A percentile compares a stretch with the other conserved stretches of the same genome.
Conservation (phyloP, 2,329 filamentous ascomycete species). For the Epichloe baconii region DNA sequence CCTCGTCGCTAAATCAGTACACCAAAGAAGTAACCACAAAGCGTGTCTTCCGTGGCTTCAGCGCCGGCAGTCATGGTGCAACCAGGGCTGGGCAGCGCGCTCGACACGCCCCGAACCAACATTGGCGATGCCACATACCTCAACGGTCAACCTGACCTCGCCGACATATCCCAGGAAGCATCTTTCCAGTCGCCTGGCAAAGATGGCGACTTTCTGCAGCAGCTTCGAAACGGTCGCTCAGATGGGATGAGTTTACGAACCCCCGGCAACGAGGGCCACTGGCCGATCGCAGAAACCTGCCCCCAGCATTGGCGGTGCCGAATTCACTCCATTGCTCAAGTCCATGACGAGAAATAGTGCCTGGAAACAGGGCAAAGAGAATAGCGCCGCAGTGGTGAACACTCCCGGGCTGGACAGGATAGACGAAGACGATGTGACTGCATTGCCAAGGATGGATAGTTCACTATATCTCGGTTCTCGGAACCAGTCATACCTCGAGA, state of each 20-base stretch:
- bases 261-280: slow-evolving; percentile 56
- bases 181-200: slow-evolving; percentile 75
- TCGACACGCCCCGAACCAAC: slow-evolving; percentile 81
- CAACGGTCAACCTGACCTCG: slow-evolving; percentile 52
- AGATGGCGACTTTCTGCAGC: slow-evolving; percentile 54
- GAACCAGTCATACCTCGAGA: slow-evolving; percentile 50
- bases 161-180: slow-evolving; percentile 71
- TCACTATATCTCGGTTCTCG: slow-evolving; percentile 56
- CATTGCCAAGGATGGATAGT: slow-evolving; percentile 59
- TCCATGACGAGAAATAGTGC: slow-evolving; percentile 60
- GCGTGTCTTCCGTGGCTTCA: background rate
- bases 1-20: background rate
- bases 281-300: slow-evolving; percentile 58
- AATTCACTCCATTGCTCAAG: slow-evolving; percentile 92
- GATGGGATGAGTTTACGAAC: slow-evolving; percentile 52
- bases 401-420: slow-evolving; percentile 60
- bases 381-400: slow-evolving; percentile 40
- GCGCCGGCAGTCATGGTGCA: slow-evolving; percentile 40
- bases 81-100: slow-evolving; percentile 45
- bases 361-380: slow-evolving; percentile 51
- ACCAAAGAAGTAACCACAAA: background rate
- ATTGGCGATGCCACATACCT: slow-evolving; percentile 75
- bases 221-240: slow-evolving; percentile 54
- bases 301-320: slow-evolving; percentile 51
- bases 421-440: slow-evolving; percentile 61